Conservation (phyloP, 2,329 filamentous ascomycete species). For the Apiospora kogelbergensis region DNA sequence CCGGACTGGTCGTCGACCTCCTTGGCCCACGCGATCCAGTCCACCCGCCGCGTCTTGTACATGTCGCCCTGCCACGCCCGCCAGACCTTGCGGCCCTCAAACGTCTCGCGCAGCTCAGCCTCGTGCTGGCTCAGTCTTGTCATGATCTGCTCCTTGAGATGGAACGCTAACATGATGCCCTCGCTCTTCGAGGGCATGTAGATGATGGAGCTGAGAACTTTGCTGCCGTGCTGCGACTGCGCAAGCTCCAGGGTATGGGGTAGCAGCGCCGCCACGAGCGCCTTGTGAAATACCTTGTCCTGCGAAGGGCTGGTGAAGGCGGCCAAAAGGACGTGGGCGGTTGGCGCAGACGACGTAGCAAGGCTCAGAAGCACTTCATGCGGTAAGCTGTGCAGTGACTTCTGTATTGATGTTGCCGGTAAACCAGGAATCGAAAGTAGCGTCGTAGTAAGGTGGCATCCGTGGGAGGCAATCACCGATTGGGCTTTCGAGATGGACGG, state of each 20-base stretch:
- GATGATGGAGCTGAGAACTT: constrained; percentile 50
- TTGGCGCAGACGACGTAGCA: constrained; percentile 54
- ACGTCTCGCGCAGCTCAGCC: constrained; percentile 49
- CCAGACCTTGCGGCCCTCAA: constrained; percentile 58
- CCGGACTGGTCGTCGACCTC: constrained; percentile 42
- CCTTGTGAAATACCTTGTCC: constrained; percentile 56
- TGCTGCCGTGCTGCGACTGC: constrained; percentile 50
- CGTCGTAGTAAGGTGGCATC: constrained; percentile 75
- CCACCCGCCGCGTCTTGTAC: constrained; percentile 52
- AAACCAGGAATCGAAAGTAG: constrained; percentile 74
- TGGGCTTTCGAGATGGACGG: constrained; percentile 55
- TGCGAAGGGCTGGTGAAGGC: constrained; percentile 48
- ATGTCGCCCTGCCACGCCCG: constrained; percentile 57
- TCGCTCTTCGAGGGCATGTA: constrained; percentile 49
- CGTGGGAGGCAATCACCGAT: constrained; percentile 61
- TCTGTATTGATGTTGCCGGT: constrained; percentile 70
- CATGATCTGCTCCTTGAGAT: constrained; percentile 58
- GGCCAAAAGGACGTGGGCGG: constrained; percentile 50
- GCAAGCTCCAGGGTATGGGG: constrained; percentile 48
- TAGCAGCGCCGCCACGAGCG: constrained; percentile 47
- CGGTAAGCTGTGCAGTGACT: constrained; percentile 63
- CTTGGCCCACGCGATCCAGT: constrained; percentile 60
- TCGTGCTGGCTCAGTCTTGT: constrained; percentile 47
- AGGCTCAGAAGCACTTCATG: constrained; percentile 60
- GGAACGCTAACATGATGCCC: constrained; percentile 52